Evolutionary conservation across 306 rosid species (phyloP).

Genomic region (Prunus armeniaca): DNA sequence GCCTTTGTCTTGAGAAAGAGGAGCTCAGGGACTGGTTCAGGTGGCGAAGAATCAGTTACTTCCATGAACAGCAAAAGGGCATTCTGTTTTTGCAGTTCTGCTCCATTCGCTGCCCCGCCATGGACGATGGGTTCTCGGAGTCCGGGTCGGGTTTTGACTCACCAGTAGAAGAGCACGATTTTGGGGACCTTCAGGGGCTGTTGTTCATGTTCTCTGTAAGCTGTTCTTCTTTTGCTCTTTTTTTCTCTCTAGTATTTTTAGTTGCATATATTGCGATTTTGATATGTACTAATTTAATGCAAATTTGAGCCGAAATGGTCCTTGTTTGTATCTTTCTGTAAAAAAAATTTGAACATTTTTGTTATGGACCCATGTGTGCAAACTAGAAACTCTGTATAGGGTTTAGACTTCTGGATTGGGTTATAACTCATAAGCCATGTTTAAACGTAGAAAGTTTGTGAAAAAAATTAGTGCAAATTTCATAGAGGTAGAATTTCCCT

Average conservation of each 20-base stretch:
- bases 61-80: conserved; percentile 60
- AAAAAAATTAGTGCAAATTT: background rate
- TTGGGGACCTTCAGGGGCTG: conserved; percentile 77
- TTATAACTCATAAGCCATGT: background rate
- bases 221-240: background rate
- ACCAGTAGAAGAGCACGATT: conserved; percentile 56
- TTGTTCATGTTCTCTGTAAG: conserved; percentile 94
- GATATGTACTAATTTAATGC: background rate
- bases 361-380: background rate
- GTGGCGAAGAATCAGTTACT: conserved; percentile 63
- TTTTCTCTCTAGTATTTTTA: background rate
- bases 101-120: conserved; percentile 32
- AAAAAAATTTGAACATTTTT: background rate
- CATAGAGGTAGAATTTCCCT: background rate
- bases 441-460: background rate
- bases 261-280: background rate
- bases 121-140: conserved; percentile 25
- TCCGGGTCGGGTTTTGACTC: conserved; percentile 48
- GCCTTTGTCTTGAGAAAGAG: conserved; percentile 44
- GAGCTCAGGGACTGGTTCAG: conserved; percentile 62
- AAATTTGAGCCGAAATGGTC: background rate
- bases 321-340: background rate
- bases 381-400: background rate
- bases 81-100: conserved; percentile 60
- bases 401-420: background rate